These are phyloP conservation scores for Psilocybe cubensis DNA, from an alignment of 768 basidiomycete genomes.

Conservation along the genomic window DNA sequence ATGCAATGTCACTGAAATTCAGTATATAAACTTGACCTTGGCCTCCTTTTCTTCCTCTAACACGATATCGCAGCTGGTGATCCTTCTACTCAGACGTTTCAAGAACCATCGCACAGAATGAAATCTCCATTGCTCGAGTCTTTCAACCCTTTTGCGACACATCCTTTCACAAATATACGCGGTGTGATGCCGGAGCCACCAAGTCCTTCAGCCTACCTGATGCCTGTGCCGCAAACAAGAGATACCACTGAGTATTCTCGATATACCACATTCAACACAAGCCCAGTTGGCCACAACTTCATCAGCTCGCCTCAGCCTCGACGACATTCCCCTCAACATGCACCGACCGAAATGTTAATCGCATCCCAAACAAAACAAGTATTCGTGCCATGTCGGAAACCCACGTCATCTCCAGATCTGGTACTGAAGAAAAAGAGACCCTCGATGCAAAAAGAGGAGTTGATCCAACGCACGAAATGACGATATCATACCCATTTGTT, in stretches of 20 bases:
- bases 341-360: conserved; percentile 17
- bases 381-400: conserved; percentile 56
- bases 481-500: background rate
- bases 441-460: conserved; percentile 7
- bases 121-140: conserved; percentile 40
- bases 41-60: background rate
- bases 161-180: conserved; percentile 59
- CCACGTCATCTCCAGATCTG: conserved; percentile 59
- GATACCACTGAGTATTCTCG: conserved; percentile 12
- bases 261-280: conserved; percentile 22
- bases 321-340: conserved; percentile 8
- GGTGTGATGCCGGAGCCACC: conserved; percentile 45
- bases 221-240: conserved; percentile 35
- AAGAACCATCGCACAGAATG: conserved; percentile 23
- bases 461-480: conserved; percentile 13
- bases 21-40: conserved; percentile 10
- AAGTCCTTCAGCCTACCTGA: conserved; percentile 51
- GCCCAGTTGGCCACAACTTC: background rate
- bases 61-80: too few species aligned
- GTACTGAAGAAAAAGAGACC: conserved; percentile 41
- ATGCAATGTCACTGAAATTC: conserved; percentile 6
- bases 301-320: conserved; percentile 32
- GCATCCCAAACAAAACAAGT: conserved; percentile 35
- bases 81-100: too few species aligned
- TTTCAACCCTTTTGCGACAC: conserved; percentile 61